Conservation (phyloP, 139 green algal genomes). For the Auxenochlorella protothecoides region DNA sequence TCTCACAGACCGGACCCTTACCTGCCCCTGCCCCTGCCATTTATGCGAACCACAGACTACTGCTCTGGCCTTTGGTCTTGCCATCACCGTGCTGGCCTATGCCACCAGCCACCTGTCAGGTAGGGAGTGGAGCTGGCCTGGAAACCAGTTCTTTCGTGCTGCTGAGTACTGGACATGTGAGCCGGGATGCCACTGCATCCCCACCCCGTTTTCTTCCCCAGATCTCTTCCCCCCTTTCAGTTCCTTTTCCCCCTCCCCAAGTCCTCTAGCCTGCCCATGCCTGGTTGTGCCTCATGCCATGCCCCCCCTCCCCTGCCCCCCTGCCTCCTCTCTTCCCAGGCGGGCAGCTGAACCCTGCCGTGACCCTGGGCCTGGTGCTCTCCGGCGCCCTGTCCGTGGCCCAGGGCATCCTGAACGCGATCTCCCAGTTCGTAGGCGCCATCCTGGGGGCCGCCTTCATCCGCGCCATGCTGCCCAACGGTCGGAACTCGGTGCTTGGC, state of each 20-base stretch:
- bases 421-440: conserved; percentile 18
- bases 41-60: conserved; percentile 2
- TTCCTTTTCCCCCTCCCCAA: neutral
- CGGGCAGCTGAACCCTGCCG: conserved; percentile 10
- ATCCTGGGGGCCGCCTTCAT: conserved; percentile 28
- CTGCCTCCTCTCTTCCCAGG: neutral
- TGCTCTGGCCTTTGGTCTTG: conserved; percentile 24
- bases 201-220: too few relatives aligned
- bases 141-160: too few relatives aligned
- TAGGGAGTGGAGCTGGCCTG: neutral
- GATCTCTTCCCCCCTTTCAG: too few relatives aligned
- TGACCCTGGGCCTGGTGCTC: conserved; percentile 13
- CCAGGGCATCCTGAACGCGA: conserved; percentile 19
- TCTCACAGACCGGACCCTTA: neutral
- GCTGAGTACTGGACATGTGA: too few relatives aligned
- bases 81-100: conserved; percentile 28
- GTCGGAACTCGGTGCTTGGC: neutral
- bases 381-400: neutral
- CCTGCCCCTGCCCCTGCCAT: conserved; percentile 4
- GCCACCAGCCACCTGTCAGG: conserved; percentile 24
- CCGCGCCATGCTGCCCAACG: conserved; percentile 9
- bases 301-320: neutral
- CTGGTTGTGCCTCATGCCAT: neutral
- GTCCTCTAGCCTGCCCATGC: neutral
- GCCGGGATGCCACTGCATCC: too few relatives aligned